Base-by-base conservation (phyloP, 2,329 filamentous ascomycete genomes). In the Apiospora marii region DNA sequence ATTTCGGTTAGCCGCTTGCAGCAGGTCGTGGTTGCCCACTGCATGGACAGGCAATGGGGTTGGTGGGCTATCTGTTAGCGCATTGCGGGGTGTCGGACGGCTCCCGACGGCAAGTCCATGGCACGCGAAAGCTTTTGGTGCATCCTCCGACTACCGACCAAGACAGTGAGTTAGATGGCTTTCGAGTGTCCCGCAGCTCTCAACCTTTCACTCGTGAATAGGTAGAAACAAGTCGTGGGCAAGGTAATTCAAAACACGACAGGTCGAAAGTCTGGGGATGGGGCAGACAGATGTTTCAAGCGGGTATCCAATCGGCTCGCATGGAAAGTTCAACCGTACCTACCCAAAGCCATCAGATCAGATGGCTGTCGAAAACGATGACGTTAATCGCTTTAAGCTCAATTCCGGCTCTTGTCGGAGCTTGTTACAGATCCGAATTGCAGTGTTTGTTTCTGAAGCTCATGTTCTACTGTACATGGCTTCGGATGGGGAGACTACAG, bases 81-180 rank as follows among this genome's bases (percentile, higher is more conserved):
- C 34, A 64, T 41, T 64, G 58, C 58, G 34, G 58, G 58, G 58
- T 64, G 41, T 64, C 58, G 58, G 58, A 41, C 4, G 14, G 34
- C 22, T 37, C 58, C 58, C 34, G 58, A 64, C 58, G 19, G 27
- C 16, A 34, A 30, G 27, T 22, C 14, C 51, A 24, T 27, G n/a
- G n/a, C 22, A 51, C 24, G 5, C 27, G 51, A 58, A 34, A 22
- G 51, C 6, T n/a, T 27, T 14, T 27, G 37, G 37, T 10, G 37
- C 37, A 41, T 41, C 37, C 7, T 41, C 37, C 37, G 37, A 41
- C 37, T 10, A 8, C 27, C 27, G 27, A 34, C 16, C 27, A 30
- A 10, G 51, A 8, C 51, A 1, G 14, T 12, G n/a, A 51, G n/a
- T 34, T 27, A 14, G 27, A 34, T 34, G 10, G 49, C 49, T 27